Percentiles rank a stretch among this genome's conserved stretches.
phyloP scores from a whole-genome alignment of 1,284 basidiomycete genomes.

The Hypsizygus ulmarius region DNA sequence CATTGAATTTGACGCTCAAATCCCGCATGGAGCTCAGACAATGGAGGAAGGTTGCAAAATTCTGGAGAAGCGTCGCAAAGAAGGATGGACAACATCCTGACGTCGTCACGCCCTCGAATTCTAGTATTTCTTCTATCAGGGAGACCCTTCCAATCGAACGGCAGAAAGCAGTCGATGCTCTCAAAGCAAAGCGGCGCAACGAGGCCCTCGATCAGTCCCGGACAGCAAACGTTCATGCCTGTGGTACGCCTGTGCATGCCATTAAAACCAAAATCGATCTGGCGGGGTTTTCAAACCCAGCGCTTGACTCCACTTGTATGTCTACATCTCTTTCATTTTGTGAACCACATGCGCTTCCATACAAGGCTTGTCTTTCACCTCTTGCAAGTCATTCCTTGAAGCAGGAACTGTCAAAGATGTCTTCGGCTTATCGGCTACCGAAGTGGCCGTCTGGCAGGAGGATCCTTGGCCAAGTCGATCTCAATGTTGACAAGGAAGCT shows the following conservation, averaged over 20 bases:
- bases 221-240: background rate
- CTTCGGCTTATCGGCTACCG: conserved; percentile 10
- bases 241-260: background rate
- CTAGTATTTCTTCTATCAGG: conserved; percentile 48
- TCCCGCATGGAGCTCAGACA: conserved; percentile 46
- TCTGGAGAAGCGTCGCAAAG: conserved; percentile 51
- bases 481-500: conserved; percentile 10
- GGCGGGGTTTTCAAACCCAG: background rate
- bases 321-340: conserved; percentile 2
- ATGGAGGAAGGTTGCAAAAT: conserved; percentile 47
- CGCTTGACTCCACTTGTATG: background rate
- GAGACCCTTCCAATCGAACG: conserved; percentile 41
- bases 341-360: background rate
- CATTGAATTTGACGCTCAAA: conserved; percentile 48
- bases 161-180: conserved; percentile 37
- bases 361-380: conserved; percentile 18
- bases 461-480: conserved; percentile 10
- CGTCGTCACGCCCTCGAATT: conserved; percentile 51
- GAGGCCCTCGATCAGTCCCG: background rate
- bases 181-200: conserved; percentile 24
- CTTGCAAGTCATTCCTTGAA: conserved; percentile 27
- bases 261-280: background rate
- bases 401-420: conserved; percentile 18
- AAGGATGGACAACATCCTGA: conserved; percentile 32
- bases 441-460: conserved; percentile 12